A percentile compares a stretch with the other conserved stretches of the same genome.
phyloP scores from a whole-genome alignment of 371 early-diverging fungal genomes.

The Spraguea lophii region DNA sequence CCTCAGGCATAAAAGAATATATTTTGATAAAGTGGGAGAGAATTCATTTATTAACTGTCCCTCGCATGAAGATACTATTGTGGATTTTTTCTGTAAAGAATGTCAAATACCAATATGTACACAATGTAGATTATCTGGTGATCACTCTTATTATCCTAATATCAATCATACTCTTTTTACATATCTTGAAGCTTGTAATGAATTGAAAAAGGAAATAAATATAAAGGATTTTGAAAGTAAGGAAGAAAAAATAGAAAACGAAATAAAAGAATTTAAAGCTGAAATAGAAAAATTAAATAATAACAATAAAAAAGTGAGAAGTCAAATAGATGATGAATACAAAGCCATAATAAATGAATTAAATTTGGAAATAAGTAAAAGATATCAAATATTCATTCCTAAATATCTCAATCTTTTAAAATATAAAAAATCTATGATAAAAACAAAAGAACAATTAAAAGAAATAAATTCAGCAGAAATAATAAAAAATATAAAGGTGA shows the following conservation, averaged over 20 bases:
- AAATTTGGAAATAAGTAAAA: background rate
- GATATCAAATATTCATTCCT: background rate
- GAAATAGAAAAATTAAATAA: background rate
- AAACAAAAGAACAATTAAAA: background rate
- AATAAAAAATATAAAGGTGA: background rate
- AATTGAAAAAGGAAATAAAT: background rate
- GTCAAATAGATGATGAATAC: background rate
- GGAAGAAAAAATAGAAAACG: background rate
- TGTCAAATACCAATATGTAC: constrained; percentile 43
- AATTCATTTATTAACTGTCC: constrained; percentile 42
- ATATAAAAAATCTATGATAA: background rate
- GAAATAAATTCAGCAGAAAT: background rate
- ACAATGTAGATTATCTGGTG: constrained; percentile 40
- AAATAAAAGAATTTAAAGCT: background rate
- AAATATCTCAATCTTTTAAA: background rate
- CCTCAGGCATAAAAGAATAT: constrained; percentile 39
- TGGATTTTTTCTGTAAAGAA: constrained; percentile 42
- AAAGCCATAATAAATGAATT: background rate
- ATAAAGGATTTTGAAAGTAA: background rate
- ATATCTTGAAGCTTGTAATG: constrained; percentile 42
- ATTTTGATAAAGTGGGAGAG: constrained; percentile 39
- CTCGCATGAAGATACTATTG: constrained; percentile 24
- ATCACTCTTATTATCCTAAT: constrained; percentile 28
- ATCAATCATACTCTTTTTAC: constrained; percentile 25
- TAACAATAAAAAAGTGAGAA: background rate